Base-by-base conservation (phyloP, 495 filamentous ascomycete genomes). In the Penicillium turbatum region DNA sequence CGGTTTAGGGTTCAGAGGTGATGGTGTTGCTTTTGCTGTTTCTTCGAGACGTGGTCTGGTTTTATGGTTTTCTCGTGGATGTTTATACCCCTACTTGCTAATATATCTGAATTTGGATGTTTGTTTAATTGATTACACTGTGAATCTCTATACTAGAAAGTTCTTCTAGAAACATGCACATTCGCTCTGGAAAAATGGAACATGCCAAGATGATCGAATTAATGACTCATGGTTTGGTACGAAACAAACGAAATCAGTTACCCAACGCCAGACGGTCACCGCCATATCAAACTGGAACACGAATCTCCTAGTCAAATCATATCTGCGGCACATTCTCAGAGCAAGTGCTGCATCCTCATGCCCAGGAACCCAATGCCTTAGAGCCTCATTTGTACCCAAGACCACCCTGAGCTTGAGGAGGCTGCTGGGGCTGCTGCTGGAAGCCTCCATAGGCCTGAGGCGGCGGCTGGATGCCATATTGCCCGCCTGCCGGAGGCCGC, bases 401-500 rank as follows among this genome's bases (percentile, higher is more conserved):
- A 35, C 41, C 60, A 9, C 61, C 61, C 30, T 66, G 53, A 10
- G 61, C 66, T 35, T 59, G 56, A 30, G 65, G 64, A 19, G 56
- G 55, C 31, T 55, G 63, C 19, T 45, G 32, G 12, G 58, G 64
- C 19, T 54, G 62, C 36, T 60, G 60, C 13, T 56, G 56, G 45
- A 57, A 66, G 39, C 45, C 48, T 15, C 26, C 41, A 8, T 60
- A 46, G 16, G 60, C 66, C 42, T 62, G 60, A 10, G 69, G 67
- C 5, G 63, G 67, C 8, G 69, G 69, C 16, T 63, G 58, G 7
- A 68, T 68, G 9, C 66, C 68, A 45, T 55, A 59, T 45, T 62
- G 48, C 48, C 63, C 54, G 11, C 63, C 58, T 17, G 60, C 58
- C 0, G 73, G 73, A 13, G 73, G 72, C 17, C 68, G 49, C 11